Conservation (phyloP, 306 rosid species). For the Mimosa bimucronata region DNA sequence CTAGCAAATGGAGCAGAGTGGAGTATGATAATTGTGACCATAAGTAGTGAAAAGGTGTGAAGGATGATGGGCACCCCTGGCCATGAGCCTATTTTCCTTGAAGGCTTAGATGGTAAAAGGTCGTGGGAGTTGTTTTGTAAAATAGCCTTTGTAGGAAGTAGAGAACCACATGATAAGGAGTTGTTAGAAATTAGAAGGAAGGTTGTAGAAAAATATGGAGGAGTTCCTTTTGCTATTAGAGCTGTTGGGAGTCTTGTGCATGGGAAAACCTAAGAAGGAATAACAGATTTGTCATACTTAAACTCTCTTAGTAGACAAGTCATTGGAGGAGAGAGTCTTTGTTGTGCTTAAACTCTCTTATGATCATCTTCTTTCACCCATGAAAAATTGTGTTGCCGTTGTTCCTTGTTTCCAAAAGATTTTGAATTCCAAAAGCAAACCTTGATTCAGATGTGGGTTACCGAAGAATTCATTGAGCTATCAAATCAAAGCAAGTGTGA, state of each 20-base stretch:
- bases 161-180: conserved; percentile 25
- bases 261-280: neutral
- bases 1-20: conserved; percentile 40
- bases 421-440: too few species aligned
- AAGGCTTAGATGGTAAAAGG: conserved; percentile 25
- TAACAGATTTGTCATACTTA: neutral
- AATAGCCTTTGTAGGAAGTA: conserved; percentile 27
- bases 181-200: neutral
- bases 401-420: neutral
- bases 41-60: conserved; percentile 35
- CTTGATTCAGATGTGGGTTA: neutral
- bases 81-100: neutral
- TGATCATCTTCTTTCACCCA: too few species aligned
- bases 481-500: too few species aligned
- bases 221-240: conserved; percentile 1
- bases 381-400: neutral
- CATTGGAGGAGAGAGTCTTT: too few species aligned
- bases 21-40: too few species aligned
- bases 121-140: conserved; percentile 39
- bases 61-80: conserved; percentile 4
- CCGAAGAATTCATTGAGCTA: too few species aligned
- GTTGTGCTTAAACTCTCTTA: too few species aligned
- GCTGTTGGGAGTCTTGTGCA: neutral
- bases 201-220: neutral
- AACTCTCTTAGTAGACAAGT: too few species aligned